Evolutionary conservation across 1,139 yeast genomes (phyloP), one percentile per base, ranked within the genome.

Genomic region (Protomyces inundatus): DNA sequence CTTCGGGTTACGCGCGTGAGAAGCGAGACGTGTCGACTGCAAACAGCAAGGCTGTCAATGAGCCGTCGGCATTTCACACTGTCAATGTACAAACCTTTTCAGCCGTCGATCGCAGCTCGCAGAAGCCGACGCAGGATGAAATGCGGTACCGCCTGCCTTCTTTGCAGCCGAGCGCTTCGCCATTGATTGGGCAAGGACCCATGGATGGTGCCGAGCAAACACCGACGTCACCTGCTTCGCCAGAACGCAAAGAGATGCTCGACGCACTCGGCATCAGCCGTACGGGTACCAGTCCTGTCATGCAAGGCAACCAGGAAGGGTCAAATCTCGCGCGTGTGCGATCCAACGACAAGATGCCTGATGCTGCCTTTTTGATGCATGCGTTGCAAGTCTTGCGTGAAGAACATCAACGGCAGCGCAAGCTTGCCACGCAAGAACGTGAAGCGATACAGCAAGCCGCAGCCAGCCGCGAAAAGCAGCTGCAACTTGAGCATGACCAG

Each of bases 351-450:
- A 42, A 16, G 48, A 42, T 42, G 48, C 48, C 48, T 14, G 48
- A 42, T 9, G 48, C 48, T 42, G 23, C 48, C 23, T 42, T 42
- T 30, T 16, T 55, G 36, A 6, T 55, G 42, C 50, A 55, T 23
- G 59, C 59, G 14, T 35, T 55, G 34, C 16, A 32, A 7, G 45
- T 55, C 3, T 30, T 55, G 54, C 36, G 59, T 14, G 35, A 33
- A 33, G 59, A 55, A 14, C 45, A 42, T 14, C 16, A 16, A 30
- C n/a, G 16, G 14, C 59, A 55, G 35, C 46, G 36, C n/a, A 55
- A 46, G 34, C 4, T 34, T 4, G 10, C 33, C 45, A 46, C 53
- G 16, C 53, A 37, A 2, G 59, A 55, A 33, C 34, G 37, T 30
- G 36, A 45, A 12, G 35, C 50, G 23, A 53, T 53, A 3, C 53